Percentiles rank a stretch among this genome's conserved stretches.
Evolutionary conservation across 1,284 basidiomycete genomes (phyloP).

Genomic region (Melanopsichium pennsylvanicum): DNA sequence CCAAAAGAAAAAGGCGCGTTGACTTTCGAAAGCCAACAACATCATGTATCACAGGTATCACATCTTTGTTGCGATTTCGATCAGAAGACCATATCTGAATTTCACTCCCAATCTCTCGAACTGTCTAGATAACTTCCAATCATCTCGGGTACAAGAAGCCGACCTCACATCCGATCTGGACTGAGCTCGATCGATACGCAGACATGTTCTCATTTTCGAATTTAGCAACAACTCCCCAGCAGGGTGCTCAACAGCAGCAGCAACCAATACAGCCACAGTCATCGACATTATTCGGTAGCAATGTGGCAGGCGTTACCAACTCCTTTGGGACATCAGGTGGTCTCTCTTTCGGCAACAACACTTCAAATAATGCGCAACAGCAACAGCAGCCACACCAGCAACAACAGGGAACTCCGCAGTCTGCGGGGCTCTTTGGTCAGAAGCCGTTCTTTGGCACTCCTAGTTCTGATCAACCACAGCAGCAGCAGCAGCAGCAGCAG

Average conservation of each 20-base stretch:
- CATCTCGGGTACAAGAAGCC: too few relatives aligned
- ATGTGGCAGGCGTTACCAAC: slow-evolving; percentile 26
- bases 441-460: slow-evolving; percentile 50
- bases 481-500: slow-evolving; percentile 23
- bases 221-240: slow-evolving; percentile 23
- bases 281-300: slow-evolving; percentile 28
- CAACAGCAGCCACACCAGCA: slow-evolving; percentile 8
- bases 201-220: slow-evolving; percentile 40
- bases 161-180: too few relatives aligned
- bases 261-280: slow-evolving; percentile 25
- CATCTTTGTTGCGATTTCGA: too few relatives aligned
- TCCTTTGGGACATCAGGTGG: slow-evolving; percentile 25
- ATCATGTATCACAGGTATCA: slow-evolving; percentile 18
- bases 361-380: slow-evolving; percentile 8
- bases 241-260: slow-evolving; percentile 21
- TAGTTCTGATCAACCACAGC: slow-evolving; percentile 14
- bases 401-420: slow-evolving; percentile 20
- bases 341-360: slow-evolving; percentile 35
- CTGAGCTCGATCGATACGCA: too few relatives aligned
- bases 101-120: too few relatives aligned
- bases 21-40: slow-evolving; percentile 18
- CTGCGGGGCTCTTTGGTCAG: slow-evolving; percentile 22
- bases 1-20: too few relatives aligned
- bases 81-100: too few relatives aligned
- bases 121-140: too few relatives aligned